Evolutionary conservation across 2,329 filamentous ascomycete species (phyloP), one percentile per base, ranked within the genome.

Genomic region (Mariannaea sp.): DNA sequence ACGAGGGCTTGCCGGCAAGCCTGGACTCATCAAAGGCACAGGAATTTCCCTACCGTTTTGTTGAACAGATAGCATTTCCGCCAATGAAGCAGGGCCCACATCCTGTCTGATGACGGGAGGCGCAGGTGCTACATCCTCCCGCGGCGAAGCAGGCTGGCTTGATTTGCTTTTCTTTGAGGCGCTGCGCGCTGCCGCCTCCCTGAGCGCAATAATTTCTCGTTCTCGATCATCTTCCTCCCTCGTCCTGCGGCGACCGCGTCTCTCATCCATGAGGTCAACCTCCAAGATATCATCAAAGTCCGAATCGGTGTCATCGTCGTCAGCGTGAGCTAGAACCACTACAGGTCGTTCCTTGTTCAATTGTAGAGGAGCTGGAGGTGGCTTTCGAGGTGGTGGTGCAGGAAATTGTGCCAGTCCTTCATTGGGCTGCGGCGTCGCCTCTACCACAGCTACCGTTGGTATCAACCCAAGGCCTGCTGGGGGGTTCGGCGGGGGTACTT

Each of bases 161-260:
- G 65, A 78, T 78, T 81, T 86, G 70, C 80, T 86, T 77, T 89
- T 90, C 69, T 89, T 90, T 0, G 89, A 92, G 24, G 83, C 74
- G 70, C 88, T 92, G 53, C 87, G 81, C 22, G 81, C 79, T 65
- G 90, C 87, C 10, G 87, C 83, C 64, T 92, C 86, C 65, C 85
- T 80, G 40, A 82, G 69, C 1, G 82, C 84, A n/a, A 86, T 71
- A 12, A 84, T 77, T 67, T 93, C 90, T 41, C 92, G 84, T 49
- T 90, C 83, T 49, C 81, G 80, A 61, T 97, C 91, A 65, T 97
- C 92, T 57, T 96, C 90, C 69, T 93, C 91, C 46, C 92, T 83
- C 3, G 92, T 96, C 71, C 88, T 90, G 62, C 90, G 81, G 54
- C 92, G 83, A 7, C 92, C 93, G 57, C 92, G 82, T 46, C 84